Base-by-base conservation (phyloP, 2,329 filamentous ascomycete species). In the Coleophoma crateriformis region DNA sequence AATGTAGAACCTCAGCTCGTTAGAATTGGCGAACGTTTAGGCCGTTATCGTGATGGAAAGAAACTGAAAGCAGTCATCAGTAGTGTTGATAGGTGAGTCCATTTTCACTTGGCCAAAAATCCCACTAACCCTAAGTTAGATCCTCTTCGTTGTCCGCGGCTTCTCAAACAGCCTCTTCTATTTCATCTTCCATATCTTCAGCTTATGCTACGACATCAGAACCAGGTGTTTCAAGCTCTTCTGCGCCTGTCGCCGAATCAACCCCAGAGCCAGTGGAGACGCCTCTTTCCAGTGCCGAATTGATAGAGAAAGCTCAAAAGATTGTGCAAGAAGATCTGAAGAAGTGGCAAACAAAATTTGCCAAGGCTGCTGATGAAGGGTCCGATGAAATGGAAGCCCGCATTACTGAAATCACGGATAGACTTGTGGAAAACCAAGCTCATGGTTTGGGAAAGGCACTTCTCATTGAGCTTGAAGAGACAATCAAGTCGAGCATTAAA, bases 1-100 rank as follows among this genome's bases (percentile, higher is more conserved):
- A 96, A 95, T 60, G 91, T 99, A 3, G 91, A 97, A 70, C 95
- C 95, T 13, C 95, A 99, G 68, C 77, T 99, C 13, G 81, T 92
- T 50, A 89, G 90, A 61, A 97, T 99, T 61, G 88, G 89, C 12
- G 87, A 96, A 71, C 84, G 91, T 42, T 78, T 99, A 11, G 91
- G 90, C 38, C 77, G 87, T 44, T 88, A 90, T 50, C 68, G 76
- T 19, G 75, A 80, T 59, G 81, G 81, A 17, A 81, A 80, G 64
- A 83, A 81, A 58, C 59, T 86, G 19, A 76, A 83, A 57, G 76
- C 79, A 34, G 77, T 74, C 15, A 70, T 80, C 39, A 76, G 82
- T 44, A 75, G 80, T 40, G 67, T 75, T 47, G 77, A 81, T 47
- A 70, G 62, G 68, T 73, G 66, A 50, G 57, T 45, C 53, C 63